Conservation (phyloP, 345 rosid species). For the Salix viminalis region DNA sequence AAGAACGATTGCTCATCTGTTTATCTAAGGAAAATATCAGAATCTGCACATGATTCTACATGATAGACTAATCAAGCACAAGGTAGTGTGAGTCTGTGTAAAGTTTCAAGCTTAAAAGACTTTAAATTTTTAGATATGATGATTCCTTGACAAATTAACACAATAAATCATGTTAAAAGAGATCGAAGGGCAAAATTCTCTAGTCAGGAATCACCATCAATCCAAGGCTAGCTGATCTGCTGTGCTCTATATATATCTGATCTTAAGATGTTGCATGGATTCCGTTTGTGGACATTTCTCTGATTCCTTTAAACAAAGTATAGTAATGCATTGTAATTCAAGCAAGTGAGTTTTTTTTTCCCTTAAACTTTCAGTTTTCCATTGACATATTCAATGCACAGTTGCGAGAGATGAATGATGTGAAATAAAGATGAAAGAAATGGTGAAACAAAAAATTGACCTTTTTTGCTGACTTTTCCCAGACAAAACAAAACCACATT, state of each 20-base stretch:
- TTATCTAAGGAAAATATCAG: neutral
- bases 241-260: neutral
- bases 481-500: neutral
- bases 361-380: slow-evolving; percentile 15
- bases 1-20: neutral
- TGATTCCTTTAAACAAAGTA: neutral
- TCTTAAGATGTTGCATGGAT: neutral
- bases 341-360: slow-evolving; percentile 11
- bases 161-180: neutral
- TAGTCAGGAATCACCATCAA: neutral
- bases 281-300: neutral
- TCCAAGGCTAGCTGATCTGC: neutral
- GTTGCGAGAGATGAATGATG: neutral
- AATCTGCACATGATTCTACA: neutral
- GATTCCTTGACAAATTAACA: neutral
- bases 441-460: slow-evolving; percentile 17
- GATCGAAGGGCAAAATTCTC: neutral
- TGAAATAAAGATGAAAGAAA: slow-evolving; percentile 5
- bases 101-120: too few species aligned
- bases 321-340: slow-evolving; percentile 8
- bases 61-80: neutral
- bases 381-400: neutral
- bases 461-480: slow-evolving; percentile 1
- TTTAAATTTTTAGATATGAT: too few species aligned
- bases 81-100: too few species aligned